phyloP scores from a whole-genome alignment of 768 basidiomycete species.

The Leccinum subgranulosum region DNA sequence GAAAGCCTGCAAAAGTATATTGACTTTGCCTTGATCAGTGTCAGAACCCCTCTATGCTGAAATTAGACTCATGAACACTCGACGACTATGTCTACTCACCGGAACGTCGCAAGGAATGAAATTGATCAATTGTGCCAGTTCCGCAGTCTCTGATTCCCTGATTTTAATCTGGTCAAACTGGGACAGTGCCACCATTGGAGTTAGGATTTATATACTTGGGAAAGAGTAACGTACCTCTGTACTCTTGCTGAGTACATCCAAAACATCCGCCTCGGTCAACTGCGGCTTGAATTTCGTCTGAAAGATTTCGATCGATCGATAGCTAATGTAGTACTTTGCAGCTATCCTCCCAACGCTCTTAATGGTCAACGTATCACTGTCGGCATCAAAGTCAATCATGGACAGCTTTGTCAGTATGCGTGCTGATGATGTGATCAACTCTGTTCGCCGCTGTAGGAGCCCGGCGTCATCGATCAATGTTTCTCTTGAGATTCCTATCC shows the following conservation, averaged over 20 bases:
- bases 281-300: constrained; percentile 68
- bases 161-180: constrained; percentile 96
- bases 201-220: neutral
- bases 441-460: constrained; percentile 64
- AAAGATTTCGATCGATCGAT: constrained; percentile 85
- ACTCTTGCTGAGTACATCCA: constrained; percentile 82
- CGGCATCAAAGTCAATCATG: constrained; percentile 79
- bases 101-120: constrained; percentile 77
- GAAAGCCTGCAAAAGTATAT: constrained; percentile 88
- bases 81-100: constrained; percentile 39
- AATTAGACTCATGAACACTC: neutral
- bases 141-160: constrained; percentile 83
- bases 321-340: constrained; percentile 91
- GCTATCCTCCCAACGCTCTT: constrained; percentile 97
- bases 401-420: constrained; percentile 58
- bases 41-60: constrained; percentile 56
- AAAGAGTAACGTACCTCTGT: constrained; percentile 64
- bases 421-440: constrained; percentile 67
- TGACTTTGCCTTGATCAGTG: constrained; percentile 81
- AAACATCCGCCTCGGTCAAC: constrained; percentile 93
- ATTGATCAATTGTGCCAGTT: constrained; percentile 69
- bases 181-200: neutral
- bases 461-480: constrained; percentile 66
- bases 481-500: constrained; percentile 70
- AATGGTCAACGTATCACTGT: constrained; percentile 57